phyloP scores from a whole-genome alignment of 768 basidiomycete species.

The Gloeophyllum trabeum region DNA sequence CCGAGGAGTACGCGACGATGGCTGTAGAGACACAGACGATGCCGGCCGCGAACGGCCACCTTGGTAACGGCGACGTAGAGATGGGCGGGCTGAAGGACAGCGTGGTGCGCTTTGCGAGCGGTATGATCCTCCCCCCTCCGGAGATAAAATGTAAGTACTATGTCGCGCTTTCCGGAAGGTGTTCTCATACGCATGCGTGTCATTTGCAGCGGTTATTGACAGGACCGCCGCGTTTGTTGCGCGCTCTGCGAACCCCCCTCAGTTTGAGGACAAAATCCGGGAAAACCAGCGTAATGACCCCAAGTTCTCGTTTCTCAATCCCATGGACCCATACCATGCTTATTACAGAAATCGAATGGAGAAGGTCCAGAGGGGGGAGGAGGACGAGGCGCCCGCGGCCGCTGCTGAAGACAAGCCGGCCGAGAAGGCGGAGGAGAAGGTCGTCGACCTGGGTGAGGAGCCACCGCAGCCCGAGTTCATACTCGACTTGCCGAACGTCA shows the following conservation, averaged over 20 bases:
- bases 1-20: constrained; percentile 27
- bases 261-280: constrained; percentile 95
- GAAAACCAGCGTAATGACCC: constrained; percentile 94
- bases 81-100: constrained; percentile 1
- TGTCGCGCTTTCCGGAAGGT: background rate
- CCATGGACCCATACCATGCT: constrained; percentile 94
- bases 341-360: constrained; percentile 94
- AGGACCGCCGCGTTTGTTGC: constrained; percentile 88
- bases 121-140: constrained; percentile 91
- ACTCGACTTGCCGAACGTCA: constrained; percentile 79
- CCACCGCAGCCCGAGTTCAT: constrained; percentile 79
- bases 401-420: constrained; percentile 18
- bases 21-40: constrained; percentile 31
- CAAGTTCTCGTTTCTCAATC: constrained; percentile 97
- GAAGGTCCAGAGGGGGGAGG: constrained; percentile 65
- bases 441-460: constrained; percentile 57
- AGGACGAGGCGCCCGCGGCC: constrained; percentile 40
- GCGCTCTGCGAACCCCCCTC: constrained; percentile 84
- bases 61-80: constrained; percentile 22
- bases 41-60: constrained; percentile 29
- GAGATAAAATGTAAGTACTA: constrained; percentile 77
- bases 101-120: constrained; percentile 48
- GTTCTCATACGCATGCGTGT: background rate
- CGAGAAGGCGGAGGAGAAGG: constrained; percentile 5
- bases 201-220: constrained; percentile 75